These are phyloP conservation scores for Phytophthora megakarya DNA, from an alignment of 352 stramenopile species.

Conservation along the genomic window DNA sequence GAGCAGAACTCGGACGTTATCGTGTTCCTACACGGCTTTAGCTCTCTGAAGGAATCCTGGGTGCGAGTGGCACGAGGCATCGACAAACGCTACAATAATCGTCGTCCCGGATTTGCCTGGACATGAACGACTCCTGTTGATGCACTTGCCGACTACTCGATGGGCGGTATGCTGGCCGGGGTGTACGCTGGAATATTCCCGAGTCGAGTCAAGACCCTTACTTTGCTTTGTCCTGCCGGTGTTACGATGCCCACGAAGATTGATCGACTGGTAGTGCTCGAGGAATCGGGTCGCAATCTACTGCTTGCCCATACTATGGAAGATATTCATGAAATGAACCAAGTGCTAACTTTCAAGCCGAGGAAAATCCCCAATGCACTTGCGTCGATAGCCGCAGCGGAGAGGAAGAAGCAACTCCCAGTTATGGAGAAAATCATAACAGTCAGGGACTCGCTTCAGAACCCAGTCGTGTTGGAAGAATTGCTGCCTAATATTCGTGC, in stretches of 20 bases:
- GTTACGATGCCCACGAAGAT: conserved; percentile 73
- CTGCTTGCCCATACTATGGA: conserved; percentile 61
- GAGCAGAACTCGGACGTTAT: conserved; percentile 46
- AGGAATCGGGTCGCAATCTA: conserved; percentile 66
- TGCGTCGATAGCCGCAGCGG: conserved; percentile 36
- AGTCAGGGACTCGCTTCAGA: conserved; percentile 48
- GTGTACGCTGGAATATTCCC: conserved; percentile 67
- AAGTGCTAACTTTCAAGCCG: conserved; percentile 43
- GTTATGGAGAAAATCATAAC: conserved; percentile 74
- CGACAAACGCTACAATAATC: conserved; percentile 53
- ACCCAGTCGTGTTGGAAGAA: conserved; percentile 62
- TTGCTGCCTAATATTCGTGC: conserved; percentile 56
- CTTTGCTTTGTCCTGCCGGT: conserved; percentile 74
- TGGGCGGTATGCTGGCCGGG: conserved; percentile 74
- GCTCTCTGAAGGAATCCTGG: conserved; percentile 70
- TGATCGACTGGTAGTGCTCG: conserved; percentile 52
- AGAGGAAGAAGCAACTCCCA: conserved; percentile 56
- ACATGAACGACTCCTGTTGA: conserved; percentile 60
- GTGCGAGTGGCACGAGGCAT: conserved; percentile 50
- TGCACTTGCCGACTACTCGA: conserved; percentile 48
- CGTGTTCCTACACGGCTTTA: conserved; percentile 75
- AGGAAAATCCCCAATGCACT: conserved; percentile 41
- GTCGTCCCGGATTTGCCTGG: conserved; percentile 70
- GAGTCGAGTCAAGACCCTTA: conserved; percentile 53
- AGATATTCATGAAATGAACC: conserved; percentile 63